These are phyloP conservation scores for Pythium grandisporangium DNA, from an alignment of 352 stramenopile genomes.

Conservation along the genomic window DNA sequence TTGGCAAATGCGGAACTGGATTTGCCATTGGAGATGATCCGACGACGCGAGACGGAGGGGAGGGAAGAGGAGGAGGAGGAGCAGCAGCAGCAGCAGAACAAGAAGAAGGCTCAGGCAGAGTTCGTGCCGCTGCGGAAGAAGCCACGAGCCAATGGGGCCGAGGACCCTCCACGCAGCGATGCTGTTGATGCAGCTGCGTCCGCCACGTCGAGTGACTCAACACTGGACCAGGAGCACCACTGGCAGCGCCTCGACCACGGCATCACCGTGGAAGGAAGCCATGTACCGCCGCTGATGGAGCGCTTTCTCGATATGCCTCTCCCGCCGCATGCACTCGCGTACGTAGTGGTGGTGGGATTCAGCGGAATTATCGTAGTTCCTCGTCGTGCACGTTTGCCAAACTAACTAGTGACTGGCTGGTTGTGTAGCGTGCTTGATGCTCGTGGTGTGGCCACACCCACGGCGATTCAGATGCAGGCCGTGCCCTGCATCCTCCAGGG, in stretches of 20 bases:
- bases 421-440: constrained; percentile 14
- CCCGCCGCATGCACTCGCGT: constrained; percentile 12
- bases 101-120: not conserved
- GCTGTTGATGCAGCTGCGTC: no score
- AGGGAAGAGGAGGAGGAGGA: no score
- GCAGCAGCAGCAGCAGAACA: not conserved
- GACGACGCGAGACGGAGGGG: no score
- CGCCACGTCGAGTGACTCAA: no score
- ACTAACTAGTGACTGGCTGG: no score
- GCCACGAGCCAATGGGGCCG: not conserved
- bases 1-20: no score
- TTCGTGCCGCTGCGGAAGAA: not conserved
- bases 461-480: constrained; percentile 95
- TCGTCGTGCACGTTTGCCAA: no score
- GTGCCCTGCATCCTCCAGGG: constrained; percentile 73
- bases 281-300: constrained; percentile 15
- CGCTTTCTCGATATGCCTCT: constrained; percentile 30
- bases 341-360: not conserved
- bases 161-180: no score
- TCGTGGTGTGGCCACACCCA: constrained; percentile 80
- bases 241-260: constrained; percentile 48
- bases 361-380: not conserved
- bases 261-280: constrained; percentile 21
- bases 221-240: constrained; percentile 29
- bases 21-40: no score